phyloP scores from a whole-genome alignment of 1,284 basidiomycete species.

The Ustilago tritici region DNA sequence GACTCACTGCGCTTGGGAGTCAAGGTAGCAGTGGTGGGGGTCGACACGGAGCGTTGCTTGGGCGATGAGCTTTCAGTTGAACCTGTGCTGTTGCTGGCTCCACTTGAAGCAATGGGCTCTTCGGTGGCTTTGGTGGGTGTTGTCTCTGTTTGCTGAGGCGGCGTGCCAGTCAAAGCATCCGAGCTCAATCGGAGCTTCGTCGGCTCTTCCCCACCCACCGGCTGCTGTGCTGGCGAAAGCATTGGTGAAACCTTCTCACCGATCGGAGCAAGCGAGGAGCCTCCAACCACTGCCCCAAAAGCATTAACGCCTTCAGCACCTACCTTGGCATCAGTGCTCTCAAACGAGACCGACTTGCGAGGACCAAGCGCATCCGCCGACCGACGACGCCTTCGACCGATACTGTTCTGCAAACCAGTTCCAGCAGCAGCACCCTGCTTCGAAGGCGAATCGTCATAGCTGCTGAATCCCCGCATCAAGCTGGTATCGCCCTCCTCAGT shows the following conservation, averaged over 20 bases:
- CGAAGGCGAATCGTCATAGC: constrained; percentile 25
- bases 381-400: constrained; percentile 24
- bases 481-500: constrained; percentile 38
- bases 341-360: constrained; percentile 59
- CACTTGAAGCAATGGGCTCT: background rate
- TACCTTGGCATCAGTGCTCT: constrained; percentile 14
- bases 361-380: constrained; percentile 38
- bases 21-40: constrained; percentile 30
- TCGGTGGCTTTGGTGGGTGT: background rate
- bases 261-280: constrained; percentile 34
- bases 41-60: constrained; percentile 23
- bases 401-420: constrained; percentile 6
- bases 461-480: constrained; percentile 30
- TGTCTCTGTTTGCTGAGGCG: background rate
- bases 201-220: constrained; percentile 20
- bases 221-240: constrained; percentile 16
- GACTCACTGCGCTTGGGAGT: constrained; percentile 13
- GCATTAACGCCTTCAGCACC: constrained; percentile 7
- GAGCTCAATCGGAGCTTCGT: constrained; percentile 12
- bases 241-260: constrained; percentile 43
- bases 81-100: background rate
- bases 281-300: background rate
- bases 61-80: background rate
- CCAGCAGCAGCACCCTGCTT: constrained; percentile 15
- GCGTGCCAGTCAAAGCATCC: background rate